Base-by-base conservation (phyloP, 2,329 filamentous ascomycete genomes). In the Exophiala lecanii-corni region DNA sequence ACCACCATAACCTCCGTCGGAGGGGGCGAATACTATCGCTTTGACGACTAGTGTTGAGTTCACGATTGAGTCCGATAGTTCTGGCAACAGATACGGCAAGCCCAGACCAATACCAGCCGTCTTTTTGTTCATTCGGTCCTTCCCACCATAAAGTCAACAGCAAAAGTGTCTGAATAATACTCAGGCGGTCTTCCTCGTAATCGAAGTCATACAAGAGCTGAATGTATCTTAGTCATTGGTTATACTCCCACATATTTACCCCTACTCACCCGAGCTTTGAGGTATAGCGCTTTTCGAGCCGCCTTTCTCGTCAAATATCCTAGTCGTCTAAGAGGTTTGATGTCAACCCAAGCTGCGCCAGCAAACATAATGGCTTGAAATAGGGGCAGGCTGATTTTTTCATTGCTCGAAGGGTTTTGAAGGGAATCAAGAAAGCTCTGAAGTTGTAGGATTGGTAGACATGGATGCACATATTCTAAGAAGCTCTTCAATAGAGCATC, bases 31-130 rank as follows among this genome's bases (percentile, higher is more conserved):
- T 82, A 39, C 77, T 74, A 2, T 70, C 66, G 23, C 85, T 75
- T 76, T 94, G 86, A 55, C 78, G 82, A 5, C 85, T 88, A 45
- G 81, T 83, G 23, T 76, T 76, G 3, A 88, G 87, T 56, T 95
- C 86, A 49, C 89, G 84, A 64, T 96, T 88, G n/a, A 96, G 74
- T 5, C 89, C 89, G 52, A 96, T 94, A 6, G 89, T 94, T 64
- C 94, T 87, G 40, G 88, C 89, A 35, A 95, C 72, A 9, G 89
- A 94, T 46, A 94, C 86, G 31, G 89, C 89, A 26, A 95, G 87
- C 13, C 89, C 89, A 86, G 95, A 95, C 89, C 89, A 96, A 61
- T 96, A 89, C 86, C 89, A 95, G 36, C 89, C 95, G 62, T 96
- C 89, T 64, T 96, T 96, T 62, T 94, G 87, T 62, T 95, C 89